Percentiles rank a stretch among this genome's conserved stretches.
phyloP scores from a whole-genome alignment of 192 early-diverging fungal genomes.

The Coemansia sp. region DNA sequence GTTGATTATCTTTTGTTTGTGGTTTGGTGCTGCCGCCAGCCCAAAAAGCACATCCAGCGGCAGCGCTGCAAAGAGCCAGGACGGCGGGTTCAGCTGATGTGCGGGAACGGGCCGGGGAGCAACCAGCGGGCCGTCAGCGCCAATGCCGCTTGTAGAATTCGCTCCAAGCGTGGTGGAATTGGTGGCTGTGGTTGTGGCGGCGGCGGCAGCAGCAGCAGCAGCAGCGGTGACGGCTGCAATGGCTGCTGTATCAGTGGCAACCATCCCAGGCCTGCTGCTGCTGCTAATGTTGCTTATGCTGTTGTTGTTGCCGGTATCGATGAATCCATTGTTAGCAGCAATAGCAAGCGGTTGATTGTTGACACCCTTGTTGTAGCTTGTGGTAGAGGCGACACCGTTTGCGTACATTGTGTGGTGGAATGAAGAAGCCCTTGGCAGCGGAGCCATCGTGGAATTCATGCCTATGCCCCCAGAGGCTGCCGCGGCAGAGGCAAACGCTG shows the following conservation, averaged over 20 bases:
- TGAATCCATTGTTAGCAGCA: slow-evolving; percentile 9
- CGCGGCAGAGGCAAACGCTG: slow-evolving; percentile 7
- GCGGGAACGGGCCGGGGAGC: slow-evolving; percentile 54
- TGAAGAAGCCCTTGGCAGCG: slow-evolving; percentile 8
- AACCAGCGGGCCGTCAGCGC: slow-evolving; percentile 23
- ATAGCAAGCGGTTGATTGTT: slow-evolving; percentile 11
- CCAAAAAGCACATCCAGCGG: slow-evolving; percentile 47
- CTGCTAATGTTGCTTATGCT: background rate
- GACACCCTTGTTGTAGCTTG: slow-evolving; percentile 7
- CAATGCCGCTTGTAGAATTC: slow-evolving; percentile 6
- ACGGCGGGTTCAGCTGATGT: slow-evolving; percentile 41
- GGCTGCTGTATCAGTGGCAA: slow-evolving; percentile 5
- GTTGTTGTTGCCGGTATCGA: background rate
- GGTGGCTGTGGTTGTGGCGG: slow-evolving; percentile 18
- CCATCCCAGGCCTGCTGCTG: background rate
- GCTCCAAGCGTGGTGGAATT: background rate
- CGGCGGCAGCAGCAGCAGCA: slow-evolving; percentile 15
- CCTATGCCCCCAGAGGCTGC: background rate
- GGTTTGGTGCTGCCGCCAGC: slow-evolving; percentile 21
- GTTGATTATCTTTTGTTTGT: slow-evolving; percentile 51
- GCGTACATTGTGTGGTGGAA: slow-evolving; percentile 6
- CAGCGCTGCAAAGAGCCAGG: slow-evolving; percentile 50
- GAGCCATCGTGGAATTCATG: slow-evolving; percentile 1
- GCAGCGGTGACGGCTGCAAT: slow-evolving; percentile 8
- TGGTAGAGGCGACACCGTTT: slow-evolving; percentile 10